These are phyloP conservation scores for Lepidium campestre DNA, from an alignment of 441 rosid species.

Conservation along the genomic window DNA sequence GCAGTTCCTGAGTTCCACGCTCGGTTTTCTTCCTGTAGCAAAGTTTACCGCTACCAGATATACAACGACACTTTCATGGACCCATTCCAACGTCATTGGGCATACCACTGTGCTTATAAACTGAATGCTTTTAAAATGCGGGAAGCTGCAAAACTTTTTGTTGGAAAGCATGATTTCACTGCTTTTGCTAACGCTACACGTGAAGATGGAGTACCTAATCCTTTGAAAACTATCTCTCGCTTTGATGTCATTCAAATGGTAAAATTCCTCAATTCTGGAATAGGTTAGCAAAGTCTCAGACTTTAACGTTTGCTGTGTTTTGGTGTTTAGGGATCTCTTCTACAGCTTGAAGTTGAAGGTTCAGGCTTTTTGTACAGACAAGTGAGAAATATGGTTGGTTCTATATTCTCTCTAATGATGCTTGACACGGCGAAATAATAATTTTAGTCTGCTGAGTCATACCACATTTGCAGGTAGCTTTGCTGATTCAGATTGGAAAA, in stretches of 20 bases:
- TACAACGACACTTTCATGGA: constrained; percentile 71
- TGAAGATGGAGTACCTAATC: constrained; percentile 56
- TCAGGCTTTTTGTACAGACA: constrained; percentile 82
- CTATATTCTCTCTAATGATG: neutral
- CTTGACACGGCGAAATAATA: neutral
- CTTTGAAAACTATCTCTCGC: constrained; percentile 63
- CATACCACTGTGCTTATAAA: constrained; percentile 55
- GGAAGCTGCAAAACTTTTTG: constrained; percentile 60
- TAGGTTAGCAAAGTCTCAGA: neutral
- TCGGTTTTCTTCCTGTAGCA: constrained; percentile 67
- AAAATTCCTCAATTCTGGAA: constrained; percentile 3
- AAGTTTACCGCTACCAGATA: constrained; percentile 76
- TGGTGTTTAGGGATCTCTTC: constrained; percentile 54
- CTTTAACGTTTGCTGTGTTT: neutral
- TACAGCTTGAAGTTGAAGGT: constrained; percentile 87
- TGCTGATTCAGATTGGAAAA: constrained; percentile 77
- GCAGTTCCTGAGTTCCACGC: constrained; percentile 78
- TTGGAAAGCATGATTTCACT: constrained; percentile 74
- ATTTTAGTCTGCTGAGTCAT: constrained; percentile 1
- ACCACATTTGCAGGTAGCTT: constrained; percentile 50
- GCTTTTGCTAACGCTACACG: constrained; percentile 80
- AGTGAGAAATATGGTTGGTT: constrained; percentile 82
- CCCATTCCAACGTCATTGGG: constrained; percentile 66
- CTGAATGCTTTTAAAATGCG: constrained; percentile 54
- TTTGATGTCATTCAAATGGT: constrained; percentile 67